Evolutionary conservation across 208 protist genomes (phyloP), one percentile per base, ranked within the genome.

Genomic region (Wallacemonas sp.): DNA sequence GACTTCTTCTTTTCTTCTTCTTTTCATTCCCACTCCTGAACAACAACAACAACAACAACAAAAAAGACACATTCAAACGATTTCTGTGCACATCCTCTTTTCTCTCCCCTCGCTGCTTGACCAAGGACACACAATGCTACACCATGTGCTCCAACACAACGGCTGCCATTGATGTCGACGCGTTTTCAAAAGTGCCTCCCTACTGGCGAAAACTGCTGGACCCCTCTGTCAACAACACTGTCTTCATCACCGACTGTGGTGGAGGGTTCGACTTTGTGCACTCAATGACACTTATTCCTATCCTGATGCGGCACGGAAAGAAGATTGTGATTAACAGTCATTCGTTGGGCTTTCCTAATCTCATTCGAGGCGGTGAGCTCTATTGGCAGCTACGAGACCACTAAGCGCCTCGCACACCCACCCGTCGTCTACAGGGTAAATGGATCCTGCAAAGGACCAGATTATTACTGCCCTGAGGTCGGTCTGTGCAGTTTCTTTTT

Each of bases 211-310:
- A 56, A 15, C 41, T 71, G 2, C 39, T 51, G 31, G 44, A 46
- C 31, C 66, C 66, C 11, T 24, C 12, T 11, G 22, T 39, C 2
- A 63, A 71, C 2, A 63, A 71, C 17, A 65, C 49, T 5, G 39
- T 71, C 19, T 30, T 56, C 15, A 33, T 71, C 24, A 66, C 49
- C n/a, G 66, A 58, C 6, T 71, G 66, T 31, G 66, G 66, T 26
- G 66, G 55, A n/a, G 55, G 55, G 17, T 71, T 71, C 41, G 66
- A 71, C 24, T 71, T 65, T 54, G 30, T 63, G 33, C 66, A 71
- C 31, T 30, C 39, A 1, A 63, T 71, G 56, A 47, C 49, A 9
- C 4, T 71, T 21, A 58, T 58, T 36, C 66, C 66, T 8, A 19
- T 56, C 8, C 66, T 71, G 11, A 63, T 58, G 17, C 15, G 22